Conservation (phyloP, 441 rosid species). For the Gossypium laxum region DNA sequence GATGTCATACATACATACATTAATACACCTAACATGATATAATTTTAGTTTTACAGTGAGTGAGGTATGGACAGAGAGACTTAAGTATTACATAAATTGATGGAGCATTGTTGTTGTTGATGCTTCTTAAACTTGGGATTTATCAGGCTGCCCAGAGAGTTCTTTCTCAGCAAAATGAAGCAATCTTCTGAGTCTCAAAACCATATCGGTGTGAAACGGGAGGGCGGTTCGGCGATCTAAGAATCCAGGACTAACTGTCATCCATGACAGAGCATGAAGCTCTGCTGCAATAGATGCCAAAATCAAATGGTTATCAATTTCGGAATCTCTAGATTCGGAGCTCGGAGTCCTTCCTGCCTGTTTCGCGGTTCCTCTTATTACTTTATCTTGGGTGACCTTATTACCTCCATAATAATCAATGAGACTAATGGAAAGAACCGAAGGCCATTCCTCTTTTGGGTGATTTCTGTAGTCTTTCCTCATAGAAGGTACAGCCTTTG, state of each 20-base stretch:
- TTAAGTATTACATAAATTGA: not conserved
- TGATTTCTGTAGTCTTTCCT: constrained; percentile 64
- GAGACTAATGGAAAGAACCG: constrained; percentile 75
- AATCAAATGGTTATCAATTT: constrained; percentile 65
- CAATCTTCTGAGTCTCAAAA: constrained; percentile 82
- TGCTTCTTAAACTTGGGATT: constrained; percentile 29
- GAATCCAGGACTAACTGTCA: constrained; percentile 87
- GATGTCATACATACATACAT: not conserved
- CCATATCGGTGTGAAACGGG: constrained; percentile 94
- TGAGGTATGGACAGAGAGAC: not conserved
- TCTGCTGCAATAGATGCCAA: constrained; percentile 81
- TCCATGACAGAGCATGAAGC: constrained; percentile 94
- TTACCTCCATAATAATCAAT: constrained; percentile 78
- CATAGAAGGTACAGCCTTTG: constrained; percentile 86
- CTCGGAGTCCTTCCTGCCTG: constrained; percentile 44
- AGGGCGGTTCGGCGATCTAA: constrained; percentile 76
- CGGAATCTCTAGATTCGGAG: constrained; percentile 62
- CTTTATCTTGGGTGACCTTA: constrained; percentile 43
- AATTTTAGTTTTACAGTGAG: constrained; percentile 1
- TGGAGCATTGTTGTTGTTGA: constrained; percentile 2
- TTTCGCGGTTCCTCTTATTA: constrained; percentile 38
- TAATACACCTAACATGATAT: not conserved
- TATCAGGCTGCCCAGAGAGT: constrained; percentile 56
- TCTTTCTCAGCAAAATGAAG: constrained; percentile 97
- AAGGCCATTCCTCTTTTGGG: constrained; percentile 90